phyloP scores from a whole-genome alignment of 805 yeast species.

The Groenewaldozyma tartarivorans region DNA sequence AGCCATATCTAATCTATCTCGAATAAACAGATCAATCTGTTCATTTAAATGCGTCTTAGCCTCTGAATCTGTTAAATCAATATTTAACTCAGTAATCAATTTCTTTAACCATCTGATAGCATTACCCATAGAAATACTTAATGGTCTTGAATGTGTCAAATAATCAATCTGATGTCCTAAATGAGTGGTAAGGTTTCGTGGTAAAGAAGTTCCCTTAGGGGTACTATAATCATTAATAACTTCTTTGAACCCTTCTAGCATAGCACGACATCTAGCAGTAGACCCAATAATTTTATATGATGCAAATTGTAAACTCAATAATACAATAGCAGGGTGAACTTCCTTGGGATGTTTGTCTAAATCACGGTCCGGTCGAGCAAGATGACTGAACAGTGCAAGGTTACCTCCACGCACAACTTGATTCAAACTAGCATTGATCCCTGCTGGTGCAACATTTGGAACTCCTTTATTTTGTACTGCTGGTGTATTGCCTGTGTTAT shows the following conservation, averaged over 20 bases:
- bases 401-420: neutral
- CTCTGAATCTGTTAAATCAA: conserved; percentile 53
- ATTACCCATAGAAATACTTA: conserved; percentile 93
- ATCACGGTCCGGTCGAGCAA: conserved; percentile 3
- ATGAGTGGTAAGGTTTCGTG: conserved; percentile 81
- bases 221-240: conserved; percentile 76
- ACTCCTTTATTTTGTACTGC: too few relatives aligned
- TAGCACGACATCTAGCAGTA: conserved; percentile 69
- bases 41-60: conserved; percentile 59
- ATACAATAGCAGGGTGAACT: conserved; percentile 78
- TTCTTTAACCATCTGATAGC: conserved; percentile 96
- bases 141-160: conserved; percentile 80
- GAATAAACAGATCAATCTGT: conserved; percentile 69
- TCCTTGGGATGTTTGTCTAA: conserved; percentile 42
- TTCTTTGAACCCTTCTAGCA: conserved; percentile 74
- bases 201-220: conserved; percentile 74
- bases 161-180: conserved; percentile 89
- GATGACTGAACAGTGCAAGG: conserved; percentile 7
- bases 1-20: conserved; percentile 76
- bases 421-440: neutral
- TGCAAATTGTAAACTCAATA: conserved; percentile 70
- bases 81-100: conserved; percentile 73
- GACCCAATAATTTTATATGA: conserved; percentile 87
- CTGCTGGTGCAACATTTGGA: neutral
- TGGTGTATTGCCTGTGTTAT: neutral